These are phyloP conservation scores for Neurospora sublineolata DNA, from an alignment of 495 filamentous ascomycete genomes.

Conservation along the genomic window DNA sequence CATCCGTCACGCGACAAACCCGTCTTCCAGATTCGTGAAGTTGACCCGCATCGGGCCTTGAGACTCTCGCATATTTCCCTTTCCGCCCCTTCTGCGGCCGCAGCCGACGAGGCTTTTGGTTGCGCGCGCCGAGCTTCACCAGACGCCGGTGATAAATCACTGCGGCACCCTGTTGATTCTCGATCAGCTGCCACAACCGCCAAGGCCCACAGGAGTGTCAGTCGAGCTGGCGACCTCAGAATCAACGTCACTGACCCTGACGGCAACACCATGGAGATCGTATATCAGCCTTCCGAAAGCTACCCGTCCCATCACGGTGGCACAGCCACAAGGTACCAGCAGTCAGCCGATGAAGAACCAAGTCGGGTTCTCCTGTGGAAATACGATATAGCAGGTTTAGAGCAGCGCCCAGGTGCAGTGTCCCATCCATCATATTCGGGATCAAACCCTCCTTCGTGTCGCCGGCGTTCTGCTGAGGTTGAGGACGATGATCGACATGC, in stretches of 20 bases:
- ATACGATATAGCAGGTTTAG: conserved; percentile 27
- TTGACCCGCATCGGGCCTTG: conserved; percentile 14
- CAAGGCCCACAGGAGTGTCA: conserved; percentile 8
- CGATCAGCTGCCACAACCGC: conserved; percentile 8
- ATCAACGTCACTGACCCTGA: conserved; percentile 36
- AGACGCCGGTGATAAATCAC: conserved; percentile 9
- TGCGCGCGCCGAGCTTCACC: conserved; percentile 31
- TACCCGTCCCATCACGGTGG: conserved; percentile 24
- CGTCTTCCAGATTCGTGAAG: conserved; percentile 31
- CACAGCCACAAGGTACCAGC: conserved; percentile 20
- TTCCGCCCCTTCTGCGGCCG: conserved; percentile 27
- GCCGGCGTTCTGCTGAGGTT: neutral
- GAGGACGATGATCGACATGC: neutral
- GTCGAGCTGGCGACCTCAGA: conserved; percentile 19
- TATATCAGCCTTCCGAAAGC: conserved; percentile 22
- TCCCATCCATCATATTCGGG: neutral
- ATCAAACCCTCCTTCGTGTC: neutral
- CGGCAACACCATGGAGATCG: conserved; percentile 41
- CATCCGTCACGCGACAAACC: conserved; percentile 11
- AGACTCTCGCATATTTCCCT: conserved; percentile 29
- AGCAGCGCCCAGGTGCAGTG: neutral
- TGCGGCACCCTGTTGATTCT: conserved; percentile 11
- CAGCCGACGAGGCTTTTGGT: conserved; percentile 32
- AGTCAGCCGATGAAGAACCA: conserved; percentile 31
- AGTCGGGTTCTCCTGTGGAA: conserved; percentile 40